phyloP scores from a whole-genome alignment of 192 early-diverging fungal genomes.

The Funneliformis geosporum region DNA sequence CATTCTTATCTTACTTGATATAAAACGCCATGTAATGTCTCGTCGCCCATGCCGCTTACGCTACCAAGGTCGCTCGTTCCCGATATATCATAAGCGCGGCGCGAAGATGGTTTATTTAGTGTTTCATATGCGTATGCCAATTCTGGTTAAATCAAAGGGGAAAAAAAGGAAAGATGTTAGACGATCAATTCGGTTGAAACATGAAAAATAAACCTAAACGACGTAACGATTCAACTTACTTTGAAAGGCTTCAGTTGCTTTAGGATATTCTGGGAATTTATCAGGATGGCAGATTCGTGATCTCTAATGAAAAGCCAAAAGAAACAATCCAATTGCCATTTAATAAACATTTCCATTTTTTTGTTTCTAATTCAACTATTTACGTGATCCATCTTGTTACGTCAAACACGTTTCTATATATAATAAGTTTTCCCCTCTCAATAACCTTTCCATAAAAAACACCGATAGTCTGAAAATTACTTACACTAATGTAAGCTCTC shows the following conservation, averaged over 20 bases:
- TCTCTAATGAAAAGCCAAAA: constrained; percentile 35
- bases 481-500: constrained; percentile 48
- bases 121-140: constrained; percentile 59
- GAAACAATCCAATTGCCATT: background rate
- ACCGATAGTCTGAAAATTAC: background rate
- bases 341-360: background rate
- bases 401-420: too few relatives aligned
- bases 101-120: constrained; percentile 51
- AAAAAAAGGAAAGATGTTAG: background rate
- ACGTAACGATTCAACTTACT: constrained; percentile 34
- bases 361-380: too few relatives aligned
- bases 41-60: constrained; percentile 38
- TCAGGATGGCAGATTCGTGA: constrained; percentile 60
- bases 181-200: constrained; percentile 23
- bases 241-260: constrained; percentile 60
- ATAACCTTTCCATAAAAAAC: background rate
- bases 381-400: too few relatives aligned
- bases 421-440: background rate
- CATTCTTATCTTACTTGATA: constrained; percentile 43
- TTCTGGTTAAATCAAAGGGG: constrained; percentile 35
- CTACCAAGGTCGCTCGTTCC: constrained; percentile 41
- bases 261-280: constrained; percentile 58
- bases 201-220: constrained; percentile 7
- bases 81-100: constrained; percentile 58
- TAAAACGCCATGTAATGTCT: constrained; percentile 56